A percentile compares a stretch with the other conserved stretches of the same genome.
phyloP scores from a whole-genome alignment of 208 protist genomes.

The Leishmania braziliensis region DNA sequence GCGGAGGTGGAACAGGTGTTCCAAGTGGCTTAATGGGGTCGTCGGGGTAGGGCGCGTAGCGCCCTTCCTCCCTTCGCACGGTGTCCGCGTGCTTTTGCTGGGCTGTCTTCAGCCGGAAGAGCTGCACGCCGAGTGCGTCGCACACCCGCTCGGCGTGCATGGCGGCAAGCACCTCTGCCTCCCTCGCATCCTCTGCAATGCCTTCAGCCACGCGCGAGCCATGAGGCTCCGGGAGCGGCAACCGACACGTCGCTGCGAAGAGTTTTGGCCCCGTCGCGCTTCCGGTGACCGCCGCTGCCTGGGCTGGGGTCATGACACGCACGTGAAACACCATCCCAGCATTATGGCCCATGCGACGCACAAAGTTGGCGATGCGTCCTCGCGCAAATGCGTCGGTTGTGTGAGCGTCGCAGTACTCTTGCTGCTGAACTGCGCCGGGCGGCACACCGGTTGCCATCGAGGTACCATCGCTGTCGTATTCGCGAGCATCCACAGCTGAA shows the following conservation, averaged over 20 bases:
- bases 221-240: slow-evolving; percentile 69
- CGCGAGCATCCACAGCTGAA: background rate
- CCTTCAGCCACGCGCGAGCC: slow-evolving; percentile 68
- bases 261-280: slow-evolving; percentile 20
- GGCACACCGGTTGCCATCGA: background rate
- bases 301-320: slow-evolving; percentile 16
- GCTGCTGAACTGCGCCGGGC: background rate
- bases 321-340: slow-evolving; percentile 50
- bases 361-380: slow-evolving; percentile 72
- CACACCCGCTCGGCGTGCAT: slow-evolving; percentile 88
- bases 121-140: slow-evolving; percentile 66
- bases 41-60: slow-evolving; percentile 67
- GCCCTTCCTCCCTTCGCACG: slow-evolving; percentile 39
- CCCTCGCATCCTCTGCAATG: slow-evolving; percentile 57
- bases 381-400: slow-evolving; percentile 68
- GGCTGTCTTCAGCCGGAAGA: slow-evolving; percentile 66
- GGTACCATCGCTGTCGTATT: background rate
- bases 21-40: slow-evolving; percentile 65
- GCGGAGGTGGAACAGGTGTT: slow-evolving; percentile 64
- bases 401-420: slow-evolving; percentile 38
- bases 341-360: slow-evolving; percentile 60
- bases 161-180: slow-evolving; percentile 76
- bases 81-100: slow-evolving; percentile 77
- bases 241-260: slow-evolving; percentile 44
- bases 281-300: slow-evolving; percentile 6